Percentiles rank a stretch among this genome's conserved stretches.
phyloP scores from a whole-genome alignment of 2,329 filamentous ascomycete species.

The Colletotrichum sp. region DNA sequence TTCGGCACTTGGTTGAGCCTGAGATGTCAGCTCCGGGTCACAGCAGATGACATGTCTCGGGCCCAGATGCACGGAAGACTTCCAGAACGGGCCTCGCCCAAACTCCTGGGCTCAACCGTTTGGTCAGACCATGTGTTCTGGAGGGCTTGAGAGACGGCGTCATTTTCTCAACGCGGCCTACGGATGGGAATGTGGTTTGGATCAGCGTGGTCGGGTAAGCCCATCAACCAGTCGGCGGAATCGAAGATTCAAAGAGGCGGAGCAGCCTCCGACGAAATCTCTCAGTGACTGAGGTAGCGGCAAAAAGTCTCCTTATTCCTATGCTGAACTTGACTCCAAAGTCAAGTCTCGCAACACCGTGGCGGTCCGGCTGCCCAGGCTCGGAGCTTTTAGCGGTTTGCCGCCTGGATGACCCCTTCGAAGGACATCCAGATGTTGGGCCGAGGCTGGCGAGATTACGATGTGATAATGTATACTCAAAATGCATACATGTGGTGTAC shows the following conservation, averaged over 20 bases:
- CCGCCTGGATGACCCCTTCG: not conserved
- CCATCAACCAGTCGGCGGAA: not conserved
- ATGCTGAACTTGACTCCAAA: not conserved
- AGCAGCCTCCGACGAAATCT: not conserved
- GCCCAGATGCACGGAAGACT: not conserved
- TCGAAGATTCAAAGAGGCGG: not conserved
- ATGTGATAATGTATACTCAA: not conserved
- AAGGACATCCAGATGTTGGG: not conserved
- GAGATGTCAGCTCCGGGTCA: not conserved
- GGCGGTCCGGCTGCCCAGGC: not conserved
- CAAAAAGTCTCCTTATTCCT: not conserved
- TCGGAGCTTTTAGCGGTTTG: not conserved
- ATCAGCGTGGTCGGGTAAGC: not conserved
- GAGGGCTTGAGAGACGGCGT: not conserved
- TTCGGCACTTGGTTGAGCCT: not conserved
- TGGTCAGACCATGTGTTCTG: not conserved
- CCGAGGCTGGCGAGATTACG: not conserved
- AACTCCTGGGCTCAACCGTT: not conserved
- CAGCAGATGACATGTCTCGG: not conserved
- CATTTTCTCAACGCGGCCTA: not conserved
- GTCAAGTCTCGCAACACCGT: not conserved
- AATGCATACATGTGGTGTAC: not conserved
- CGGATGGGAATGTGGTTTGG: rapidly evolving
- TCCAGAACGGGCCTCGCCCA: not conserved
- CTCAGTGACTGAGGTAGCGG: rapidly evolving